A percentile compares a stretch with the other conserved stretches of the same genome.
phyloP scores from a whole-genome alignment of 805 yeast species.

The Geotrichum ghanense region DNA sequence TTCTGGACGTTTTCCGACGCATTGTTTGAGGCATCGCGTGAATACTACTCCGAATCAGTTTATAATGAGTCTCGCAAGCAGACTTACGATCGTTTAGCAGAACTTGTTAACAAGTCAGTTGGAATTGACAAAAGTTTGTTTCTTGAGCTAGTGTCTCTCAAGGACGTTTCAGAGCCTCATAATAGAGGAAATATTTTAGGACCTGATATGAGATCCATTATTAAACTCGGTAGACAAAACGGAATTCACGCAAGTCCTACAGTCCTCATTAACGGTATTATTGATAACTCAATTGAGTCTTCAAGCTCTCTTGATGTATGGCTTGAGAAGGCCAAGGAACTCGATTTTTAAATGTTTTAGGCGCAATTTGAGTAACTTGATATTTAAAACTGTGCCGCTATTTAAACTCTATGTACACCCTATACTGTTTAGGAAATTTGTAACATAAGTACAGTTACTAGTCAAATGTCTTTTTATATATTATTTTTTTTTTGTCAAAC shows the following conservation, averaged over 20 bases:
- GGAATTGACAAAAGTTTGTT: slow-evolving; percentile 31
- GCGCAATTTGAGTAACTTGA: no score
- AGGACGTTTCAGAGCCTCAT: slow-evolving; percentile 25
- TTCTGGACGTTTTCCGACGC: slow-evolving; percentile 48
- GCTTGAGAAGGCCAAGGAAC: slow-evolving; percentile 17
- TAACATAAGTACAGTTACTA: no score
- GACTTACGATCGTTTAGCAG: slow-evolving; percentile 41
- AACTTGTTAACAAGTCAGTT: slow-evolving; percentile 33
- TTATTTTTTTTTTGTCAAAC: no score
- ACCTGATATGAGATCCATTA: slow-evolving; percentile 60
- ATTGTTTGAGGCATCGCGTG: slow-evolving; percentile 42
- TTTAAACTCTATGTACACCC: no score
- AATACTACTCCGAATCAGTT: slow-evolving; percentile 53
- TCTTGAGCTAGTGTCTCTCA: slow-evolving; percentile 25
- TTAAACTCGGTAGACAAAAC: slow-evolving; percentile 60
- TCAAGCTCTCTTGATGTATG: slow-evolving; percentile 42
- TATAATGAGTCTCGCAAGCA: slow-evolving; percentile 43
- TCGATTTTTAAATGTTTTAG: no score
- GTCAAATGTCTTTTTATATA: no score
- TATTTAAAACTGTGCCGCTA: no score
- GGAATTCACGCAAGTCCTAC: slow-evolving; percentile 85
- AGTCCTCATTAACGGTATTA: slow-evolving; percentile 58
- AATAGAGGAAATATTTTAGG: slow-evolving; percentile 51
- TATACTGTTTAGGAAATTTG: no score
- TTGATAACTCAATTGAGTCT: slow-evolving; percentile 46